These are phyloP conservation scores for Botryotinia narcissicola DNA, from an alignment of 2,329 filamentous ascomycete species.

Conservation along the genomic window DNA sequence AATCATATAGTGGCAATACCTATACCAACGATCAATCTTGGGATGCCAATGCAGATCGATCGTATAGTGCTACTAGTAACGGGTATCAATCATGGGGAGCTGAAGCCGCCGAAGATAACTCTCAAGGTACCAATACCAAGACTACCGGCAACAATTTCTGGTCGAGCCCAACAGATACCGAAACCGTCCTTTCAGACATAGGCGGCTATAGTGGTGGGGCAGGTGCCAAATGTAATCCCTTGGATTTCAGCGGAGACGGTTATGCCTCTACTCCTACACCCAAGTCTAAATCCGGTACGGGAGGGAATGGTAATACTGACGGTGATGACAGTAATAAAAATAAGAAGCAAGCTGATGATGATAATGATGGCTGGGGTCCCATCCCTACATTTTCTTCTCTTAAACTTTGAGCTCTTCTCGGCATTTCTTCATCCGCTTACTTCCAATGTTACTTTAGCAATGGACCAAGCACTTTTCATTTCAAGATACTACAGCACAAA, in stretches of 20 bases:
- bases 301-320: background rate
- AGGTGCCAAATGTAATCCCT: background rate
- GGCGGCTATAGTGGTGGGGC: background rate
- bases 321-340: background rate
- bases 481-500: background rate
- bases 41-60: background rate
- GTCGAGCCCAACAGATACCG: background rate
- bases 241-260: background rate
- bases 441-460: background rate
- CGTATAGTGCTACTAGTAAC: background rate
- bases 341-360: background rate
- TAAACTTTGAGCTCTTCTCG: background rate
- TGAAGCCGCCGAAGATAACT: background rate
- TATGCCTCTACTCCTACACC: background rate
- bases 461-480: background rate
- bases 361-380: conserved; percentile 9
- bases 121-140: background rate
- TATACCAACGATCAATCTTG: conserved; percentile 1
- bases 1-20: background rate
- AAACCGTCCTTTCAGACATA: background rate
- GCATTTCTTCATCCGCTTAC: background rate
- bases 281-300: background rate
- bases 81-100: background rate
- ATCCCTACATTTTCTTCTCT: conserved; percentile 9
- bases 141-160: background rate